Percentiles rank a stretch among this genome's conserved stretches.
Evolutionary conservation across 164 flowering plant genomes (phyloP).

Genomic region (Platanus orientalis): DNA sequence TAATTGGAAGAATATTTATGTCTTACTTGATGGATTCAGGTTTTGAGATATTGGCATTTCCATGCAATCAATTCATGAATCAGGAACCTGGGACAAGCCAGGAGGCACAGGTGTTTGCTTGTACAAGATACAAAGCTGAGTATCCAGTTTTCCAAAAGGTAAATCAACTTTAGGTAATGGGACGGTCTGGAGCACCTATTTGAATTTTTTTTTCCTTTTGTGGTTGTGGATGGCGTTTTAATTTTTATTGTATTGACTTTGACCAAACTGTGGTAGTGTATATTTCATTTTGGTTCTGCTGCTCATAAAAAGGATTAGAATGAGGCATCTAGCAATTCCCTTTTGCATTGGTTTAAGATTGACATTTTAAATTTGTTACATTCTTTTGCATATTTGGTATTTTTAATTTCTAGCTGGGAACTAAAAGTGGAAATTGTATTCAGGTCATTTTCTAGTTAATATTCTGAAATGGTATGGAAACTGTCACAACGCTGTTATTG

Average conservation of each 20-base stretch:
- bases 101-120: slow-evolving; percentile 63
- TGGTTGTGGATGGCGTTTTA: not conserved
- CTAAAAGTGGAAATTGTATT: no score
- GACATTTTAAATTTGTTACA: not conserved
- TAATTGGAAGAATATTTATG: not conserved
- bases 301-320: not conserved
- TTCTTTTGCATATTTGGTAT: not conserved
- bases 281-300: not conserved
- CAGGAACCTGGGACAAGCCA: slow-evolving; percentile 78
- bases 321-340: not conserved
- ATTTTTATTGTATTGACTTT: not conserved
- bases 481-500: no score
- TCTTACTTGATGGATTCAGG: slow-evolving; percentile 33
- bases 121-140: slow-evolving; percentile 82
- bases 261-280: not conserved
- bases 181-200: not conserved
- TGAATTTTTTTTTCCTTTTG: not conserved
- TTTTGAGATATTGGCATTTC: slow-evolving; percentile 89
- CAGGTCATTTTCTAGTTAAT: no score
- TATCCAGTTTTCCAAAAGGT: slow-evolving; percentile 91
- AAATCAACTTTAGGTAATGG: not conserved
- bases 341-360: not conserved
- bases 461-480: no score
- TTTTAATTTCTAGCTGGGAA: no score
- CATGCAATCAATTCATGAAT: slow-evolving; percentile 87